A percentile compares a stretch with the other conserved stretches of the same genome.
These are phyloP conservation scores for Urtica urens DNA, from an alignment of 306 rosid genomes.

Conservation along the genomic window DNA sequence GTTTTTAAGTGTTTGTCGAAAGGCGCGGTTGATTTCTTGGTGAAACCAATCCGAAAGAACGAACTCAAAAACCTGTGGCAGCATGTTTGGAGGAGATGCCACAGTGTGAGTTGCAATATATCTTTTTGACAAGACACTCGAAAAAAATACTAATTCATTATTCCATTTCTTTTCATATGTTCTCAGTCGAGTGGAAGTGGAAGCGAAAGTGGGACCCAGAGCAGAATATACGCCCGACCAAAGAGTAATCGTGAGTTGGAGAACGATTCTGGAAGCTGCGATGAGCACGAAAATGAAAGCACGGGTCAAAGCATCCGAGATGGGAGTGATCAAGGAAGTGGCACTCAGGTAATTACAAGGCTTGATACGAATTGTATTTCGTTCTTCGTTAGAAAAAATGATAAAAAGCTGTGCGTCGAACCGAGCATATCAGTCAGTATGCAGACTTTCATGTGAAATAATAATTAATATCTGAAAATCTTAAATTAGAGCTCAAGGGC, in stretches of 20 bases:
- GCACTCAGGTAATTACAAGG: slow-evolving; percentile 42
- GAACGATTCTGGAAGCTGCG: slow-evolving; percentile 37
- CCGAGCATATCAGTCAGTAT: neutral
- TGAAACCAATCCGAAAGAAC: slow-evolving; percentile 57
- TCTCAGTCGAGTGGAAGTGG: slow-evolving; percentile 61
- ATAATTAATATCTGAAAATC: too few species aligned
- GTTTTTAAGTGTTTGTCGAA: slow-evolving; percentile 53
- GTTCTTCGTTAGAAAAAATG: neutral
- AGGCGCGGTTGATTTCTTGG: slow-evolving; percentile 56
- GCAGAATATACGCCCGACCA: slow-evolving; percentile 36
- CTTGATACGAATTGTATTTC: neutral
- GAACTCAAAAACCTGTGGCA: slow-evolving; percentile 68
- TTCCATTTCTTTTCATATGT: slow-evolving; percentile 7
- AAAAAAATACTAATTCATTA: too few species aligned
- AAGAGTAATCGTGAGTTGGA: slow-evolving; percentile 33
- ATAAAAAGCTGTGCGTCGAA: too few species aligned
- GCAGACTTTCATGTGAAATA: too few species aligned
- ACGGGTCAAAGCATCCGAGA: slow-evolving; percentile 32
- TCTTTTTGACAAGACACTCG: neutral
- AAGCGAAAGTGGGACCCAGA: slow-evolving; percentile 56
- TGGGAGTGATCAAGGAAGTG: slow-evolving; percentile 68
- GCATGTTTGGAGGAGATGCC: slow-evolving; percentile 62
- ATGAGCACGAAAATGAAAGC: slow-evolving; percentile 45
- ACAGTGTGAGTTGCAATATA: slow-evolving; percentile 44
- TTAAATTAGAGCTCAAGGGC: slow-evolving; percentile 41